A percentile compares a stretch with the other conserved stretches of the same genome.
phyloP scores from a whole-genome alignment of 495 filamentous ascomycete genomes.

The Trichocladium uniseriatum region DNA sequence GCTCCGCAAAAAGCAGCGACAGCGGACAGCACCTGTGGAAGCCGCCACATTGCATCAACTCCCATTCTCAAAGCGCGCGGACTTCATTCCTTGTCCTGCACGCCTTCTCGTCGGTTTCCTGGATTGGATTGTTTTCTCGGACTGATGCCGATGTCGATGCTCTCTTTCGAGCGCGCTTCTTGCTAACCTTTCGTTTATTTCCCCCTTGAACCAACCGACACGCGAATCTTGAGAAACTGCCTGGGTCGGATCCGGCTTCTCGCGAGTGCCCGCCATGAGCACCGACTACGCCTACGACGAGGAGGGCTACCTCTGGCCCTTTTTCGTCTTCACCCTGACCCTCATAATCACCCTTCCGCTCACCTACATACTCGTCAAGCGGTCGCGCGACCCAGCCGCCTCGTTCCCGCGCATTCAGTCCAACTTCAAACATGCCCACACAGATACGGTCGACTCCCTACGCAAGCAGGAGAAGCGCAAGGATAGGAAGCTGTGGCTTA shows the following conservation, averaged over 20 bases:
- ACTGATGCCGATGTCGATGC: not conserved
- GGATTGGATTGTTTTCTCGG: not conserved
- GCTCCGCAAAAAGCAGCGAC: slow-evolving; percentile 6
- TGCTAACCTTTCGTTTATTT: not conserved
- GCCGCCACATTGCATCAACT: slow-evolving; percentile 25
- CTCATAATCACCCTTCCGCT: slow-evolving; percentile 82
- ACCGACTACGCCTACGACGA: slow-evolving; percentile 98
- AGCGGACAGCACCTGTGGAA: slow-evolving; percentile 10
- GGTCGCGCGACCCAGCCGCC: slow-evolving; percentile 57
- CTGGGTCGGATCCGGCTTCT: not conserved
- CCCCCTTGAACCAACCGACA: not conserved
- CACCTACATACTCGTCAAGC: slow-evolving; percentile 74
- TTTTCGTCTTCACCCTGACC: slow-evolving; percentile 88
- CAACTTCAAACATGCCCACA: slow-evolving; percentile 73
- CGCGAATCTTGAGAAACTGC: not conserved
- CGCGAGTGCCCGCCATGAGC: slow-evolving; percentile 55
- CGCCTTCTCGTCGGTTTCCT: not conserved
- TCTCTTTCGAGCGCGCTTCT: not conserved
- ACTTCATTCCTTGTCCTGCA: slow-evolving; percentile 6
- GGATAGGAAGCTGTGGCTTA: slow-evolving; percentile 82
- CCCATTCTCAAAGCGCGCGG: not conserved
- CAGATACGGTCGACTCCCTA: slow-evolving; percentile 72
- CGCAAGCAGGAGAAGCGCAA: slow-evolving; percentile 82
- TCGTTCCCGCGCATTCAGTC: slow-evolving; percentile 46
- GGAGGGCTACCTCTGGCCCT: slow-evolving; percentile 96